Percentiles rank a stretch among this genome's conserved stretches.
Evolutionary conservation across 805 yeast species (phyloP).

Genomic region (Vanderwaltozyma verrucispora): DNA sequence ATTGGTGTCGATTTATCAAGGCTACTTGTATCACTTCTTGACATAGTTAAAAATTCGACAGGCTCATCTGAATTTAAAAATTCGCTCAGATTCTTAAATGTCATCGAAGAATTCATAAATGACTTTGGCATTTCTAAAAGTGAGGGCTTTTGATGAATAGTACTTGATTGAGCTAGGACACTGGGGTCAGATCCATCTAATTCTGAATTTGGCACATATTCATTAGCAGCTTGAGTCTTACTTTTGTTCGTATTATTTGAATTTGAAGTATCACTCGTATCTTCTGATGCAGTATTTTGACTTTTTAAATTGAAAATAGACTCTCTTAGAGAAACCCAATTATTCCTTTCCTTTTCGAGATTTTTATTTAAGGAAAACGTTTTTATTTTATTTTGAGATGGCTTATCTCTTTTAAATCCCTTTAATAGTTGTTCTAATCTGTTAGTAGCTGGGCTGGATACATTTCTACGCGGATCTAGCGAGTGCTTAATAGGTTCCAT

Average conservation of each 20-base stretch:
- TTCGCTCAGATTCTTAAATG: conserved; percentile 21
- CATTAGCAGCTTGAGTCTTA: background rate
- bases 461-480: conserved; percentile 25
- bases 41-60: background rate
- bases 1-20: conserved; percentile 1
- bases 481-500: conserved; percentile 5
- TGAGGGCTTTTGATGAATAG: conserved; percentile 7
- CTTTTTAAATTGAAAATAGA: too few relatives aligned
- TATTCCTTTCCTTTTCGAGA: too few relatives aligned
- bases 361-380: too few relatives aligned
- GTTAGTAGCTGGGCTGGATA: conserved; percentile 19
- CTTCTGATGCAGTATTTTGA: too few relatives aligned
- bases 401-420: background rate
- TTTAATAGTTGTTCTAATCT: conserved; percentile 12
- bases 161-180: conserved; percentile 23
- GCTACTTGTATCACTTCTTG: background rate
- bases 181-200: conserved; percentile 8
- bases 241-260: too few relatives aligned
- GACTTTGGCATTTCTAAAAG: conserved; percentile 17
- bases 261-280: too few relatives aligned
- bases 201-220: background rate
- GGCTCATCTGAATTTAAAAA: conserved; percentile 10
- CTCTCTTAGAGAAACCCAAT: too few relatives aligned
- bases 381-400: background rate
- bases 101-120: conserved; percentile 16